phyloP scores from a whole-genome alignment of 768 basidiomycete genomes.

The Serpula lacrymans region DNA sequence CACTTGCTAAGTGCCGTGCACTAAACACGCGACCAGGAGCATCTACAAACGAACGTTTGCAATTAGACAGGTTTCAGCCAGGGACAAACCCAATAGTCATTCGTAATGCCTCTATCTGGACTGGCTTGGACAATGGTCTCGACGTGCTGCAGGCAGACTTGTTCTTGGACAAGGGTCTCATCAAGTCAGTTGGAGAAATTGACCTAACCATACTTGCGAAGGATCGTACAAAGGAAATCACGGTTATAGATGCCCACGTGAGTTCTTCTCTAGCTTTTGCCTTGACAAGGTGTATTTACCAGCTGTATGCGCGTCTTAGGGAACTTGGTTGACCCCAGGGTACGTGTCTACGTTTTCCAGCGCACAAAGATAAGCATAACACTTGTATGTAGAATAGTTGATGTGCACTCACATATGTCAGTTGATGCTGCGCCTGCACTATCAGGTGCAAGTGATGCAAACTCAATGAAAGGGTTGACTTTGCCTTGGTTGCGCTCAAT shows the following conservation, averaged over 20 bases:
- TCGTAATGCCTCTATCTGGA: conserved; percentile 77
- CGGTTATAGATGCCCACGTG: conserved; percentile 52
- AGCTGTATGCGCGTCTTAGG: conserved; percentile 57
- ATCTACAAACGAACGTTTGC: conserved; percentile 45
- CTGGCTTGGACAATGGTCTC: conserved; percentile 55
- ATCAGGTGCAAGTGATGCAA: conserved; percentile 46
- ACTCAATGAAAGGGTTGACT: conserved; percentile 43
- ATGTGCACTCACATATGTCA: conserved; percentile 58
- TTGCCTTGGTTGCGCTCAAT: conserved; percentile 66
- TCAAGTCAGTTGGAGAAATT: conserved; percentile 47
- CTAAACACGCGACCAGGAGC: conserved; percentile 42
- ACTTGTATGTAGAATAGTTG: conserved; percentile 36
- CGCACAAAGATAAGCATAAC: not conserved
- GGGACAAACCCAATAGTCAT: conserved; percentile 56
- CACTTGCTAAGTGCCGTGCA: conserved; percentile 44
- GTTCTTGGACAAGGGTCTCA: conserved; percentile 59
- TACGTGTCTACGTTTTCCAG: conserved; percentile 9
- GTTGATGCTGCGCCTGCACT: conserved; percentile 37
- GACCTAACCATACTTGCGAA: conserved; percentile 18
- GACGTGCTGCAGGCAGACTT: conserved; percentile 60
- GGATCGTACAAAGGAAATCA: conserved; percentile 13
- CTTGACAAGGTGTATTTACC: too few relatives aligned
- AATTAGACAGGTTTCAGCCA: conserved; percentile 52
- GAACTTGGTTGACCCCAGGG: conserved; percentile 66
- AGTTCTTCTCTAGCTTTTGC: conserved; percentile 26